phyloP scores from a whole-genome alignment of 2,329 filamentous ascomycete genomes.

The Ophiostoma angusticollis region DNA sequence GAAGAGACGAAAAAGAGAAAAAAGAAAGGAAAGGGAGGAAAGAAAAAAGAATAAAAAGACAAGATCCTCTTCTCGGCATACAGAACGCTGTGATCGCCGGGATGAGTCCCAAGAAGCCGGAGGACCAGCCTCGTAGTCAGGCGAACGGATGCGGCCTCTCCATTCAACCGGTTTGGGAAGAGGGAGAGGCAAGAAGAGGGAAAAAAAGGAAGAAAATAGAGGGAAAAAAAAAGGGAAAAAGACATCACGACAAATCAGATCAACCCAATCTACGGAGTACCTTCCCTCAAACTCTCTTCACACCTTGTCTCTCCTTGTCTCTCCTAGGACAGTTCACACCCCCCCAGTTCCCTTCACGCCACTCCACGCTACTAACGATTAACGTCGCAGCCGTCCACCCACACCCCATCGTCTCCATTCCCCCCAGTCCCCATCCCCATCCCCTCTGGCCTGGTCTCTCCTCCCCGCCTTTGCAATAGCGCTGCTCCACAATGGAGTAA shows the following conservation, averaged over 20 bases:
- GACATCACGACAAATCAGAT: not conserved
- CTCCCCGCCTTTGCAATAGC: conserved; percentile 3
- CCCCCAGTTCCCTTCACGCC: too few relatives aligned
- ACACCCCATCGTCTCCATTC: conserved; percentile 1
- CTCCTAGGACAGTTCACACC: too few relatives aligned
- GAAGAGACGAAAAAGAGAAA: not conserved
- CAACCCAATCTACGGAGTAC: too few relatives aligned
- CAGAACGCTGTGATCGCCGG: too few relatives aligned
- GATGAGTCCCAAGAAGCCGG: too few relatives aligned
- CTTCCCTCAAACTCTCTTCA: too few relatives aligned
- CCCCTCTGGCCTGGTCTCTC: not conserved
- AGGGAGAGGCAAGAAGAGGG: not conserved
- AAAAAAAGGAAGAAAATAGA: not conserved
- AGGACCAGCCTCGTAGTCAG: too few relatives aligned
- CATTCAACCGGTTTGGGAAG: conserved; percentile 1
- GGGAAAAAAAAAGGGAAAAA: not conserved
- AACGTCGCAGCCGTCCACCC: too few relatives aligned
- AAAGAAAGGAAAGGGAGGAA: not conserved
- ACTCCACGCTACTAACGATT: too few relatives aligned
- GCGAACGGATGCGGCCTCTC: too few relatives aligned
- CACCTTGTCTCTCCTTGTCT: too few relatives aligned
- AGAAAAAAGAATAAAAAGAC: conserved; percentile 3
- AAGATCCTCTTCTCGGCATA: too few relatives aligned
- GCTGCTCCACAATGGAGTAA: not conserved
- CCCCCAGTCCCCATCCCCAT: conserved; percentile 2